Evolutionary conservation across 1,284 basidiomycete genomes (phyloP).

Genomic region (Golubevia sp.): DNA sequence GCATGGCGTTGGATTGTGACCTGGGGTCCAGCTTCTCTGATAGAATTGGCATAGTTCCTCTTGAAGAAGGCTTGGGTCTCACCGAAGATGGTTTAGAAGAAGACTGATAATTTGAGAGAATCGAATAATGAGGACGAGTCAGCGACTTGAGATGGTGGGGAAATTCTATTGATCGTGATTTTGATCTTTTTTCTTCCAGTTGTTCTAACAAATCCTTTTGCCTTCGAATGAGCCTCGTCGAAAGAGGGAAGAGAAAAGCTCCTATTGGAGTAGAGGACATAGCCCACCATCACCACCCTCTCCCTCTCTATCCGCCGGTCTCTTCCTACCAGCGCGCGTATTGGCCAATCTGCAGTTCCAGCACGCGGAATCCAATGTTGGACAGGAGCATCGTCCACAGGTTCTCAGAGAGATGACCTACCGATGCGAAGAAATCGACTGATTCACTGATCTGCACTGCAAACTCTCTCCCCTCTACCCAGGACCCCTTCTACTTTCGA

Average conservation of each 20-base stretch:
- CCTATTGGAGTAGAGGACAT: neutral
- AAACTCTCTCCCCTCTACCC: neutral
- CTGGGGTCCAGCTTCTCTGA: neutral
- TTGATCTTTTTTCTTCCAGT: no score
- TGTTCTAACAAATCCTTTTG: no score
- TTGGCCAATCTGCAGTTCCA: no score
- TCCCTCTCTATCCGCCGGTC: neutral
- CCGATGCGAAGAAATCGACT: neutral
- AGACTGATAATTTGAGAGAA: neutral
- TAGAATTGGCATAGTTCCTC: neutral
- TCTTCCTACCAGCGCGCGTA: no score
- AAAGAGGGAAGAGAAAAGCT: neutral
- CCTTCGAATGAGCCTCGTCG: no score
- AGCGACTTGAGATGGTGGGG: no score
- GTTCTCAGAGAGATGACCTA: neutral
- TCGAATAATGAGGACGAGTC: neutral
- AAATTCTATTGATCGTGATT: no score
- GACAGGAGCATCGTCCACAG: neutral
- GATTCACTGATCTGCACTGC: neutral
- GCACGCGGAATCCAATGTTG: neutral
- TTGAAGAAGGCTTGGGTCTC: neutral
- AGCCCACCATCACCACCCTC: no score
- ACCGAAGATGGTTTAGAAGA: neutral
- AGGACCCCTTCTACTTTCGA: neutral
- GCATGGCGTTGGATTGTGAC: neutral